Evolutionary conservation across 1,139 yeast genomes (phyloP), one percentile per base, ranked within the genome.

Genomic region (Sugiyamaella paludigena): DNA sequence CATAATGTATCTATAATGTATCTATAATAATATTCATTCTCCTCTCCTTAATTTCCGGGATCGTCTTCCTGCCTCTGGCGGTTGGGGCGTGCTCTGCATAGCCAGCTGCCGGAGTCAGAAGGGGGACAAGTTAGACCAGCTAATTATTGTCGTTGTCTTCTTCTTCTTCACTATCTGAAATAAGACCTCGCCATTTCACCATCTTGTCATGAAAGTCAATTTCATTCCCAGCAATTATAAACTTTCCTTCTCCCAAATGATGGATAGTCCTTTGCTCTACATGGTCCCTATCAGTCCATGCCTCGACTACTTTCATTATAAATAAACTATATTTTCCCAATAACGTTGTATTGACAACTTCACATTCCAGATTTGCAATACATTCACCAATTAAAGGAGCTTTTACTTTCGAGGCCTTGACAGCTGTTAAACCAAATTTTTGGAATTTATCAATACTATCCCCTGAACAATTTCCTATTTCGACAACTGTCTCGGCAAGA

Each of bases 401-500:
- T 8, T 31, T 27, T 11, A 50, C 49, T 12, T 49, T 39, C 28
- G 46, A 13, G 11, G 49, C 51, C 4, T 33, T 43, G 12, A 43
- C 39, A 2, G 53, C 45, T 5, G 47, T 47, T 15, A 50, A 27
- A 7, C 44, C 45, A 24, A 45, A 49, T 27, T 42, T 29, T 10
- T 37, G 24, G 29, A 53, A 51, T 33, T 51, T 47, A 35, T 51
- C 52, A 13, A 50, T 31, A 13, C 47, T 41, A 11, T 46, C 52
- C 7, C 57, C 57, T 1, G 55, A 47, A 26, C 49, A 44, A 33
- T 52, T 53, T 16, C 57, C 57, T 27, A 53, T 53, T 33, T 52
- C 54, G n/a, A 53, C 54, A n/a, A 50, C 55, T 15, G 26, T 32
- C 29, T 52, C 54, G n/a, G 45, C 47, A 39, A 52, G 16, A 26